phyloP scores from a whole-genome alignment of 1,139 yeast species.

The Geotrichum phurueaensis region DNA sequence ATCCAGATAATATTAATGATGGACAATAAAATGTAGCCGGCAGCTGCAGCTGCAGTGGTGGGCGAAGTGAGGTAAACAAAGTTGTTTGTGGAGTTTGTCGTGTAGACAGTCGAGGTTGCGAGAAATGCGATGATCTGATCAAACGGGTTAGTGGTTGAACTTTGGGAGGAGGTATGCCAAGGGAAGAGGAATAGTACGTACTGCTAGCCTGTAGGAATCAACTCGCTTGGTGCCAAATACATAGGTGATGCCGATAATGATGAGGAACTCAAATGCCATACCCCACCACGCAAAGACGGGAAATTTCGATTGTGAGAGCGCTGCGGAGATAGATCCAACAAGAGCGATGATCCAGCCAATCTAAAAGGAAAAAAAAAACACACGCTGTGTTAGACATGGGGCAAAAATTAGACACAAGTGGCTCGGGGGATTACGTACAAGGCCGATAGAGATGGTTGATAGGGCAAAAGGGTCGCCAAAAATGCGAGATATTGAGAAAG shows the following conservation, averaged over 20 bases:
- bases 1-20: slow-evolving; percentile 73
- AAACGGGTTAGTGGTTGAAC: slow-evolving; percentile 10
- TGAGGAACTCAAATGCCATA: slow-evolving; percentile 66
- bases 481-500: slow-evolving; percentile 19
- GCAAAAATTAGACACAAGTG: slow-evolving; percentile 4
- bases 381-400: background rate
- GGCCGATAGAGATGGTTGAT: slow-evolving; percentile 34
- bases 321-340: slow-evolving; percentile 73
- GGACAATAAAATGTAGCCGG: slow-evolving; percentile 79
- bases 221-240: slow-evolving; percentile 63
- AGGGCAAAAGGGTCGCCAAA: slow-evolving; percentile 41
- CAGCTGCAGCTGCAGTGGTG: slow-evolving; percentile 77
- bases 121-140: slow-evolving; percentile 10
- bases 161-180: slow-evolving; percentile 14
- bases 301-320: slow-evolving; percentile 39
- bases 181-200: slow-evolving; percentile 24
- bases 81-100: slow-evolving; percentile 73
- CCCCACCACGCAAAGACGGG: slow-evolving; percentile 98
- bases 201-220: slow-evolving; percentile 63
- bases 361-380: slow-evolving; percentile 19
- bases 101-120: slow-evolving; percentile 67
- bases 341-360: slow-evolving; percentile 75
- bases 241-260: slow-evolving; percentile 50
- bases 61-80: slow-evolving; percentile 63
- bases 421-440: slow-evolving; percentile 19